Percentiles rank a stretch among this genome's conserved stretches.
These are phyloP conservation scores for Glycine soja DNA, from an alignment of 306 rosid genomes.

Conservation along the genomic window DNA sequence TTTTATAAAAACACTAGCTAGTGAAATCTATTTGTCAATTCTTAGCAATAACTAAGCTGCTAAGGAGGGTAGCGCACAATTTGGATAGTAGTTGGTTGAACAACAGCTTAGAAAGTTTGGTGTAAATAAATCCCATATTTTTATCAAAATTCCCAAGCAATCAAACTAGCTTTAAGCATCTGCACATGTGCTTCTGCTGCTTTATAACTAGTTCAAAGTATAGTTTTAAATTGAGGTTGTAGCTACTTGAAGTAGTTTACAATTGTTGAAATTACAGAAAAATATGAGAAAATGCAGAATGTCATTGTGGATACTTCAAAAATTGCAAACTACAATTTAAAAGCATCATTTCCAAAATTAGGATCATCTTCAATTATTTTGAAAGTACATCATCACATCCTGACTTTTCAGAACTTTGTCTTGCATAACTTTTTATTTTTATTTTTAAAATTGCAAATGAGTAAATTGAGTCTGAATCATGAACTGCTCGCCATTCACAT, in stretches of 20 bases:
- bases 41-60: not conserved
- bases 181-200: not conserved
- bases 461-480: slow-evolving; percentile 14
- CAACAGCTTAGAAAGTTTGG: slow-evolving; percentile 27
- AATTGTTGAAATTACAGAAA: not conserved
- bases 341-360: not conserved
- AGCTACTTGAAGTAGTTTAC: not conserved
- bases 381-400: slow-evolving; percentile 3
- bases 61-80: not conserved
- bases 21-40: slow-evolving; percentile 8
- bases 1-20: not conserved
- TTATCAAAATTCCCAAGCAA: not conserved
- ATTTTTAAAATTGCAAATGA: not conserved
- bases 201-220: not conserved
- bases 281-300: not conserved
- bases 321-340: not conserved
- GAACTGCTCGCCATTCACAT: not conserved
- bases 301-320: not conserved
- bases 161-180: slow-evolving; percentile 1
- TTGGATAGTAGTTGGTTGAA: slow-evolving; percentile 19
- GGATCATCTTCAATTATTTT: not conserved
- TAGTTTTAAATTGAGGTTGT: not conserved
- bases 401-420: not conserved
- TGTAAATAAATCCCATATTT: slow-evolving; percentile 1
- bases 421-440: not conserved